Evolutionary conservation across 176 grass and related monocot species (phyloP).

Genomic region (Aegilops sharonensis): DNA sequence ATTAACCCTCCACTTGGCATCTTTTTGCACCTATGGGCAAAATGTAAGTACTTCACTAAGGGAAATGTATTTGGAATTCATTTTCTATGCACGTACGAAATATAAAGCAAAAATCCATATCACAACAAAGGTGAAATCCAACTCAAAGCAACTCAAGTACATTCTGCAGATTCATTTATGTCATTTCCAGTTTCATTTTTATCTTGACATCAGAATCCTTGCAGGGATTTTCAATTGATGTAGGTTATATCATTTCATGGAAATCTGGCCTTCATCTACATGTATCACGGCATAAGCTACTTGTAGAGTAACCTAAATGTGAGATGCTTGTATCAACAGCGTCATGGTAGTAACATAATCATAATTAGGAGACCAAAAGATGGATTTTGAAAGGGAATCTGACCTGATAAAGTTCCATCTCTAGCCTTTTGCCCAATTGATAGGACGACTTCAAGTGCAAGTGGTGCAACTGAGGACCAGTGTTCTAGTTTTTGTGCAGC

Average conservation of each 20-base stretch:
- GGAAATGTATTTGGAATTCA: background rate
- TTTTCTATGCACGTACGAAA: constrained; percentile 24
- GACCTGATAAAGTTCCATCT: constrained; percentile 78
- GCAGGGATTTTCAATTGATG: too few relatives aligned
- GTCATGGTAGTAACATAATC: constrained; percentile 16
- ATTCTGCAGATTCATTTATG: constrained; percentile 14
- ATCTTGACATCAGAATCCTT: background rate
- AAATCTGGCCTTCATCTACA: constrained; percentile 12
- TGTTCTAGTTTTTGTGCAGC: constrained; percentile 81
- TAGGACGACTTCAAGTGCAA: constrained; percentile 78
- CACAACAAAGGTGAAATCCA: background rate
- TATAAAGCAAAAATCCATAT: background rate
- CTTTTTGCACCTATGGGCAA: background rate
- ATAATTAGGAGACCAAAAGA: constrained; percentile 15
- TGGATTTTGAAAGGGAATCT: constrained; percentile 19
- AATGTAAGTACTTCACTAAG: background rate
- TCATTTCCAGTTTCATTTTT: constrained; percentile 20
- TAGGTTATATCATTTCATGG: background rate
- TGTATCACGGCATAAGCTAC: constrained; percentile 4
- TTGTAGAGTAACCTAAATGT: constrained; percentile 18
- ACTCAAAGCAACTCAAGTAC: constrained; percentile 24
- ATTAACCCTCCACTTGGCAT: background rate
- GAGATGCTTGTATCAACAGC: constrained; percentile 4
- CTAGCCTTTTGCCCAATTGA: constrained; percentile 86
- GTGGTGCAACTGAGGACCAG: constrained; percentile 76